phyloP scores from a whole-genome alignment of 1,284 basidiomycete species.

The Marasmius oreades region DNA sequence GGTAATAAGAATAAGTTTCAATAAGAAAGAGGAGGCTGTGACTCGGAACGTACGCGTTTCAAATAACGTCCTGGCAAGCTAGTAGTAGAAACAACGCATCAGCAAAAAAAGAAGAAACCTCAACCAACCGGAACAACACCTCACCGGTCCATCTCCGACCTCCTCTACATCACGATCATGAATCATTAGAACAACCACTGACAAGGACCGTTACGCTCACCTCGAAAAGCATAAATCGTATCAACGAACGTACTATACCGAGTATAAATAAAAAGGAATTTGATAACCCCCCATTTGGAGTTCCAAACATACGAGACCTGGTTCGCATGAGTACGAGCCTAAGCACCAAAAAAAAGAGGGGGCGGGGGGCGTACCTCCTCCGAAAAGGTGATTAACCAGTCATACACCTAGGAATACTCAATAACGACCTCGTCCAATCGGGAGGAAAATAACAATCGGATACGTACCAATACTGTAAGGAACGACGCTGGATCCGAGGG shows the following conservation, averaged over 20 bases:
- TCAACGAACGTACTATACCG: slow-evolving; percentile 1
- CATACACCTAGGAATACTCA: background rate
- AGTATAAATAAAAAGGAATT: background rate
- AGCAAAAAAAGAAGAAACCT: too few relatives aligned
- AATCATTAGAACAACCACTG: background rate
- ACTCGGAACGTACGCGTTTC: too few relatives aligned
- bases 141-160: too few relatives aligned
- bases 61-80: background rate
- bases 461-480: background rate
- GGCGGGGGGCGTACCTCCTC: background rate
- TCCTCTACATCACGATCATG: too few relatives aligned
- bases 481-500: background rate
- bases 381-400: background rate
- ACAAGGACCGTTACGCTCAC: background rate
- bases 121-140: too few relatives aligned
- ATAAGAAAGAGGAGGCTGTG: too few relatives aligned
- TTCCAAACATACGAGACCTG: background rate
- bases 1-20: too few relatives aligned
- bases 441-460: background rate
- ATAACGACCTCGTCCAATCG: slow-evolving; percentile 11
- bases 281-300: background rate
- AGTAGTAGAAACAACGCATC: slow-evolving; percentile 8
- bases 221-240: background rate
- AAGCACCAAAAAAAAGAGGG: too few relatives aligned
- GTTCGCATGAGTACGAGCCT: background rate